Percentiles rank a stretch among this genome's conserved stretches.
Evolutionary conservation across 208 protist genomes (phyloP).

Genomic region (Trypanosoma platydactyli): DNA sequence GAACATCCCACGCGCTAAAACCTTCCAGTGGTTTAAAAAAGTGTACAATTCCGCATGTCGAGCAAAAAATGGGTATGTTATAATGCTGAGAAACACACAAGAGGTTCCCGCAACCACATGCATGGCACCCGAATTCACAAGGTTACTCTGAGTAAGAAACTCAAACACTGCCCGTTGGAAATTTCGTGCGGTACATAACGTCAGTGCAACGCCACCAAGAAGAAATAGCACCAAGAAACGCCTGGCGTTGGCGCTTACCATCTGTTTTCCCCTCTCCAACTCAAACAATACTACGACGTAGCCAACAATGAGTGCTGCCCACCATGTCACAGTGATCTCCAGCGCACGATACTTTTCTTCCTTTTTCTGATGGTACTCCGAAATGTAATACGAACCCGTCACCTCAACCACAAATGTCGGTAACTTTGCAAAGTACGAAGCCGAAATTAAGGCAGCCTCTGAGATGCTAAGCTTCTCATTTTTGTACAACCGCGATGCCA

Average conservation of each 20-base stretch:
- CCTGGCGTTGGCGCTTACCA: constrained; percentile 34
- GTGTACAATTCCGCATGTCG: constrained; percentile 44
- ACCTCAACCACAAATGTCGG: constrained; percentile 78
- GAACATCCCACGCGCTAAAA: constrained; percentile 9
- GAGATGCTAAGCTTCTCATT: constrained; percentile 55
- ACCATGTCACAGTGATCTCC: constrained; percentile 43
- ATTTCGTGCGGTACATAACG: constrained; percentile 65
- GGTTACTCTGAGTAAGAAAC: constrained; percentile 76
- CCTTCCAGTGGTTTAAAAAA: constrained; percentile 19
- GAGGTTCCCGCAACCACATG: constrained; percentile 61
- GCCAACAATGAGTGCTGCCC: constrained; percentile 44
- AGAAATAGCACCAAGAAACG: constrained; percentile 39
- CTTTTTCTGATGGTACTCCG: constrained; percentile 25
- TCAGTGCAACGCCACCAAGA: constrained; percentile 31
- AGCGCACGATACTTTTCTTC: constrained; percentile 5
- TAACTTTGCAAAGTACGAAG: constrained; percentile 78
- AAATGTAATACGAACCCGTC: constrained; percentile 68
- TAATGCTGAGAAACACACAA: constrained; percentile 48
- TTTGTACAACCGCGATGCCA: constrained; percentile 57
- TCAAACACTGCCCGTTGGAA: constrained; percentile 82
- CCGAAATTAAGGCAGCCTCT: constrained; percentile 53
- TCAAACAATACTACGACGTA: constrained; percentile 61
- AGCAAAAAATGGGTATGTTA: constrained; percentile 61
- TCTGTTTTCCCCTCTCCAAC: constrained; percentile 41
- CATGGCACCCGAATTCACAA: constrained; percentile 45